phyloP scores from a whole-genome alignment of 2,329 filamentous ascomycete species.

The Teratosphaeria epicoccoides region DNA sequence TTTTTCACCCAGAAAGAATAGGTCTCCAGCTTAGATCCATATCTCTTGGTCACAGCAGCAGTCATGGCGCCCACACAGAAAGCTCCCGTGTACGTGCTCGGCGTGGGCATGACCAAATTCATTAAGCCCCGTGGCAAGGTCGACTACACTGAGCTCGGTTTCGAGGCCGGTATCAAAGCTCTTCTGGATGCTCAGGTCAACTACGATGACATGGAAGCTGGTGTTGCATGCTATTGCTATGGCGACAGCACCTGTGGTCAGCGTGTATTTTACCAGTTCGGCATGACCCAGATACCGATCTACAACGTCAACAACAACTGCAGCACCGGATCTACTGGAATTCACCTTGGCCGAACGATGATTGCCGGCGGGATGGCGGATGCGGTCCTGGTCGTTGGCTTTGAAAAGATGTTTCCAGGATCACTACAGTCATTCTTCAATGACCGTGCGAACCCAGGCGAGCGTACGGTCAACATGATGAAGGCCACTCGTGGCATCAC shows the following conservation, averaged over 20 bases:
- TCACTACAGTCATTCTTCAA: slow-evolving; percentile 74
- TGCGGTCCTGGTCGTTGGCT: slow-evolving; percentile 72
- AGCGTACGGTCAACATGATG: slow-evolving; percentile 68
- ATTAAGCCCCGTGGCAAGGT: slow-evolving; percentile 92
- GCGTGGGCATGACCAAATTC: slow-evolving; percentile 98
- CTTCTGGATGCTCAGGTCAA: slow-evolving; percentile 76
- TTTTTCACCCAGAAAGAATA: not conserved
- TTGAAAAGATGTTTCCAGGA: slow-evolving; percentile 98
- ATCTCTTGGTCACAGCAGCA: not conserved
- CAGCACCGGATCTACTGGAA: slow-evolving; percentile 83
- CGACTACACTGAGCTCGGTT: slow-evolving; percentile 89
- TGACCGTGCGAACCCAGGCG: slow-evolving; percentile 71
- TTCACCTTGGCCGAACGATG: slow-evolving; percentile 72
- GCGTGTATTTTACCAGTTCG: slow-evolving; percentile 97
- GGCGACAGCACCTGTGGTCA: slow-evolving; percentile 82
- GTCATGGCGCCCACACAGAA: slow-evolving; percentile 29
- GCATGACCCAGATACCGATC: slow-evolving; percentile 91
- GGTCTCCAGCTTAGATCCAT: not conserved
- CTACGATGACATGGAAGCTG: slow-evolving; percentile 80
- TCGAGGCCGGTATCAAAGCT: slow-evolving; percentile 83
- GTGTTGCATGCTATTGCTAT: slow-evolving; percentile 96
- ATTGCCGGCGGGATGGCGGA: slow-evolving; percentile 64
- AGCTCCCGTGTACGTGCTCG: slow-evolving; percentile 62
- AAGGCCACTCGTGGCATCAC: slow-evolving; percentile 67
- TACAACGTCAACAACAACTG: slow-evolving; percentile 99